Evolutionary conservation across 129 eudicot species (phyloP), one percentile per base, ranked within the genome.

Genomic region (Centaurea solstitialis): DNA sequence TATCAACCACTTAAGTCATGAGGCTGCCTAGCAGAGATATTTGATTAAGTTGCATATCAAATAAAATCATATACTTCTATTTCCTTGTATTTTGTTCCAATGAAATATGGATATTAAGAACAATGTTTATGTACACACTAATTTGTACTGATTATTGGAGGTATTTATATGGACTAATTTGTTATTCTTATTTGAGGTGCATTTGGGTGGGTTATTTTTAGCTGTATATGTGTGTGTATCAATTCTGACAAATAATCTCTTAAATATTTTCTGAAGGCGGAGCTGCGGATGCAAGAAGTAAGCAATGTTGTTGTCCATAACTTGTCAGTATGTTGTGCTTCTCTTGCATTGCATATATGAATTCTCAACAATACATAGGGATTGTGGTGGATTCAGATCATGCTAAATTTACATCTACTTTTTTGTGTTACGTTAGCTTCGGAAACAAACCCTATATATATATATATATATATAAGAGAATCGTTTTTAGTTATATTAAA

Each of bases 281-380:
- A 95, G 66, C 77, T 95, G 85, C 92, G 28, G 85, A 95, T 95
- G 99, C 97, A 95, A 85, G 99, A 93, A 86, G 93, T 89, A 65
- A 92, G 88, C 74, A 92, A 91, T 85, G 98, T 95, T 21, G 76
- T 95, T 5, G 91, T 95, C 79, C 99, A 95, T 80, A 95, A 91
- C 86, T 80, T 95, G 79, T 95, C 99, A 90, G 99, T 95, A 93
- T 81, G 96, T 87, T 68, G 28, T 65, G 43, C 53, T 85, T 45
- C 59, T 40, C 67, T 18, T 70, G 28, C 70, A 68, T 18, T 70
- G 28, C 70, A 68, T 70, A 12, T 70, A 20, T 57, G 13, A 57
- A 62, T 33, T 35, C 68, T 82, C 28, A 43, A 74, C 70, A 30
- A 30, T 17, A 9, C 38, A 35, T 71, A 35, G 43, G 21, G 57